Percentiles rank a stretch among this genome's conserved stretches.
These are phyloP conservation scores for Inosperma sp. DNA, from an alignment of 768 basidiomycete species.

Conservation along the genomic window DNA sequence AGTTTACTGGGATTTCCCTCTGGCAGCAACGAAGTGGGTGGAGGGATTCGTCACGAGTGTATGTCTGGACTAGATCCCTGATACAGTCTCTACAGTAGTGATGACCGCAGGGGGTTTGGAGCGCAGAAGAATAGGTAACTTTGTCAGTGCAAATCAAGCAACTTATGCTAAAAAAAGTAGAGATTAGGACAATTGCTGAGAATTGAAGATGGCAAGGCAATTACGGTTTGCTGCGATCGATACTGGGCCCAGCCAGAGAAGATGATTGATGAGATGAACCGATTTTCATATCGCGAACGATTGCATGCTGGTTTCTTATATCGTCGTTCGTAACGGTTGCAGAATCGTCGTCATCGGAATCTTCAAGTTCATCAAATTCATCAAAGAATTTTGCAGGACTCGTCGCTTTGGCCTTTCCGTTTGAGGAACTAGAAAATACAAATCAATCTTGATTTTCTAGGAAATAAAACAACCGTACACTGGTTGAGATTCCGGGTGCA, in stretches of 20 bases:
- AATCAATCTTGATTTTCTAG: background rate
- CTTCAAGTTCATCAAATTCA: constrained; percentile 5
- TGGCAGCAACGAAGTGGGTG: constrained; percentile 51
- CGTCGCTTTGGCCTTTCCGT: background rate
- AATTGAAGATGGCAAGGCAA: background rate
- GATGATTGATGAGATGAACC: background rate
- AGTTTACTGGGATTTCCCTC: constrained; percentile 28
- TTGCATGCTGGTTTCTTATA: background rate
- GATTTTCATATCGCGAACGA: background rate
- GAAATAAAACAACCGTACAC: background rate
- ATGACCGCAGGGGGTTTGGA: constrained; percentile 44
- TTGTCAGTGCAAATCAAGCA: constrained; percentile 44
- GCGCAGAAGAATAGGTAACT: constrained; percentile 18
- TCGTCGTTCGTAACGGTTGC: background rate
- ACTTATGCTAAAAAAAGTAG: constrained; percentile 24
- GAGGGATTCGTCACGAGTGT: constrained; percentile 47
- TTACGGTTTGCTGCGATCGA: constrained; percentile 11
- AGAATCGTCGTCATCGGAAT: background rate
- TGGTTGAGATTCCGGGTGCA: constrained; percentile 14
- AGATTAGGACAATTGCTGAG: background rate
- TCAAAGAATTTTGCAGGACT: background rate
- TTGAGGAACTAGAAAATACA: background rate
- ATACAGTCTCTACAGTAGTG: constrained; percentile 45
- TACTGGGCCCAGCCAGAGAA: constrained; percentile 14
- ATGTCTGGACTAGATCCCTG: constrained; percentile 35